These are phyloP conservation scores for Ajuga reptans DNA, from an alignment of 305 asterid genomes.

Conservation along the genomic window DNA sequence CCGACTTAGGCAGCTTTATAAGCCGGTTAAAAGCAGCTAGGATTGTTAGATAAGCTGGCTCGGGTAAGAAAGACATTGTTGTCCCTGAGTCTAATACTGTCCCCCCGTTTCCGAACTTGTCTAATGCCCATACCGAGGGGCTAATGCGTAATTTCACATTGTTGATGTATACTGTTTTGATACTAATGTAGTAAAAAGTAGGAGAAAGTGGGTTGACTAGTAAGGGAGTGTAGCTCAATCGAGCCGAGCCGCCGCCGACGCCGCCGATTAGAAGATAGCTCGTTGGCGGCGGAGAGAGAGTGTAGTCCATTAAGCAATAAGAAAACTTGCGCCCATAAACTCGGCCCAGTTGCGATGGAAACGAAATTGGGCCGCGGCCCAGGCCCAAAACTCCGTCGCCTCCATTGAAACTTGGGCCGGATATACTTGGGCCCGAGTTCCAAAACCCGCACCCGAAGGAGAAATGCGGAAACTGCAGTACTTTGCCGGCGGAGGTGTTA, in stretches of 20 bases:
- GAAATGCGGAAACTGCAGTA: slow-evolving; percentile 28
- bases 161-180: slow-evolving; percentile 31
- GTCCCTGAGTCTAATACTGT: slow-evolving; percentile 78
- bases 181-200: slow-evolving; percentile 63
- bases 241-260: slow-evolving; percentile 3
- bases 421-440: slow-evolving; percentile 59
- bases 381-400: slow-evolving; percentile 67
- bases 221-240: slow-evolving; percentile 49
- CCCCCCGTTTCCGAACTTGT: slow-evolving; percentile 64
- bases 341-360: slow-evolving; percentile 62
- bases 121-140: slow-evolving; percentile 67
- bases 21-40: slow-evolving; percentile 43
- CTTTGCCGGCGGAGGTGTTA: slow-evolving; percentile 38
- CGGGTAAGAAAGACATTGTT: slow-evolving; percentile 53
- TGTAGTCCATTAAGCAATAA: slow-evolving; percentile 68
- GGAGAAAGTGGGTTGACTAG: slow-evolving; percentile 38
- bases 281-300: slow-evolving; percentile 59
- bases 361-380: slow-evolving; percentile 72
- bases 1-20: slow-evolving; percentile 36
- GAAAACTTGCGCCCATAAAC: slow-evolving; percentile 58
- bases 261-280: slow-evolving; percentile 63
- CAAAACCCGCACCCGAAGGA: slow-evolving; percentile 62
- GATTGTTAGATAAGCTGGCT: slow-evolving; percentile 49
- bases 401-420: slow-evolving; percentile 57
- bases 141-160: slow-evolving; percentile 44